Percentiles rank a stretch among this genome's conserved stretches.
phyloP scores from a whole-genome alignment of 345 rosid species.

The Arabidopsis suecica region DNA sequence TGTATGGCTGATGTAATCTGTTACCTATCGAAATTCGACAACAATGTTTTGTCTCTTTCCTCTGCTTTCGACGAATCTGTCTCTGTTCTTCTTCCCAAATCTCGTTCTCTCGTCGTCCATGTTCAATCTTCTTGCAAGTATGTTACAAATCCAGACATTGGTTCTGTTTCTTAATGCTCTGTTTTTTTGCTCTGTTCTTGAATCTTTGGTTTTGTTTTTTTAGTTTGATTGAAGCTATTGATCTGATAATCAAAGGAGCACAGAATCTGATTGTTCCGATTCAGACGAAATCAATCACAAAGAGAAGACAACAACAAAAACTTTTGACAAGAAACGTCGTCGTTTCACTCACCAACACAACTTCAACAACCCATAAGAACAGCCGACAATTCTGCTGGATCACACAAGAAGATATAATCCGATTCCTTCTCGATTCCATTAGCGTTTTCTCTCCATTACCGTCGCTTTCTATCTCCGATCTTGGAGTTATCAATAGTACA shows the following conservation, averaged over 20 bases:
- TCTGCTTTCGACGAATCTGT: conserved; percentile 64
- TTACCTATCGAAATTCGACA: conserved; percentile 64
- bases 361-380: conserved; percentile 45
- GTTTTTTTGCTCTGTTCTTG: neutral
- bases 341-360: conserved; percentile 42
- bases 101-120: conserved; percentile 55
- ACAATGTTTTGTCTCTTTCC: conserved; percentile 55
- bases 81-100: conserved; percentile 65
- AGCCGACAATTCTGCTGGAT: conserved; percentile 89
- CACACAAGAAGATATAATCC: conserved; percentile 85
- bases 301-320: conserved; percentile 67
- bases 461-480: conserved; percentile 66
- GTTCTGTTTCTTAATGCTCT: neutral
- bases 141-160: conserved; percentile 15
- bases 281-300: conserved; percentile 51
- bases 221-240: conserved; percentile 81
- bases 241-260: conserved; percentile 78
- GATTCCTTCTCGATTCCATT: conserved; percentile 82
- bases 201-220: neutral
- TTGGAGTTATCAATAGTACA: conserved; percentile 61
- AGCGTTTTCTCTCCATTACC: conserved; percentile 78
- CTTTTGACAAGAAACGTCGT: conserved; percentile 46
- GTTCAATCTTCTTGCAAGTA: conserved; percentile 80
- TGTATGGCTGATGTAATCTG: conserved; percentile 91
- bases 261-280: conserved; percentile 88